Evolutionary conservation across 2,329 filamentous ascomycete species (phyloP), one percentile per base, ranked within the genome.

Genomic region (Venturia effusa): DNA sequence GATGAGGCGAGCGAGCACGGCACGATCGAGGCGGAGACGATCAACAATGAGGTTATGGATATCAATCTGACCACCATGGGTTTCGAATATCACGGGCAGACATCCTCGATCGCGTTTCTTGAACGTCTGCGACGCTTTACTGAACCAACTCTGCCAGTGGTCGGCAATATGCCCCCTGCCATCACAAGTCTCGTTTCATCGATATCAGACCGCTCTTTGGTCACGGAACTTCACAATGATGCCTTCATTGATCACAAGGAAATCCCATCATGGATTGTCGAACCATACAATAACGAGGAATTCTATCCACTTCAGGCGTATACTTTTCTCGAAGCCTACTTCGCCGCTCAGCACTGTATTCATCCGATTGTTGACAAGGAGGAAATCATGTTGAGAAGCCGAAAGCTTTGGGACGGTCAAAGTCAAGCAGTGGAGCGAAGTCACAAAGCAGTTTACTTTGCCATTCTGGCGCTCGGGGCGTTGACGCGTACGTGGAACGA

Each of bases 31-130:
- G 51, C 27, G 17, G 51, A 39, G 19, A 24, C 45, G 5, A 40
- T 59, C 3, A 68, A 70, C 3, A 68, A 69, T n/a, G 68, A 69
- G 0, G 72, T 80, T 48, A 75, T 73, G 4, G 77, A 78, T 34
- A 70, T 79, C 43, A 80, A 80, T 64, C 72, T 72, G 13, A 77
- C 79, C 55, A 81, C 78, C 0, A 75, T 74, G 34, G 76, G 74
- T 62, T 74, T 79, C 39, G 79, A 81, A 66, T 81, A 79, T 43
- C 78, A 81, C 65, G 79, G 79, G 4, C 78, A 75, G 65, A 78
- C 78, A 1, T 81, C 79, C 0, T 77, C 76, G 1, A 75, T 79
- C 1, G 77, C 79, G 4, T 72, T 79, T 2, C 71, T 80, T 11
- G 77, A 75, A 1, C 75, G 77, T 61, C 68, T 81, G 4, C 72